These are phyloP conservation scores for Hypomontagnella monticulosa DNA, from an alignment of 495 filamentous ascomycete species.

Conservation along the genomic window DNA sequence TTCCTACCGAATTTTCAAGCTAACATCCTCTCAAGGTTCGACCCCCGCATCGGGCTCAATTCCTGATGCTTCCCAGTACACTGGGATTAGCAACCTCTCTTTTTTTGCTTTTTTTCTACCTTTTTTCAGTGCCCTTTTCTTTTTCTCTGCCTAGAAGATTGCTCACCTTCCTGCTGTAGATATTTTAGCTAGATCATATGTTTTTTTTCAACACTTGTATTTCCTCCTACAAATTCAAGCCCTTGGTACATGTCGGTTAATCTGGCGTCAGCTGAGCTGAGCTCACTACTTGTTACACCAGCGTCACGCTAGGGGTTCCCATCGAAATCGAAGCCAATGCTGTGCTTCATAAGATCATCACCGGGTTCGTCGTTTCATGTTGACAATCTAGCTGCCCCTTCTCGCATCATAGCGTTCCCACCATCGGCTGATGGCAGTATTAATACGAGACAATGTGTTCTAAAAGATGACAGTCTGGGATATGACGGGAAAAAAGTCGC, in stretches of 20 bases:
- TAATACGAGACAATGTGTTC: conserved; percentile 1
- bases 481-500: too few relatives aligned
- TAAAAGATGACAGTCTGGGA: not conserved
- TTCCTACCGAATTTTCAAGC: not conserved
- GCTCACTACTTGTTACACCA: conserved; percentile 8
- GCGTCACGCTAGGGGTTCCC: conserved; percentile 13
- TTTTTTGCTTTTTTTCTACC: conserved; percentile 21
- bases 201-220: conserved; percentile 21
- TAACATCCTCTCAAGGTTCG: conserved; percentile 40
- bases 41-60: conserved; percentile 56
- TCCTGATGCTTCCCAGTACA: conserved; percentile 43
- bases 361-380: conserved; percentile 17
- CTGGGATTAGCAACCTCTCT: conserved; percentile 29
- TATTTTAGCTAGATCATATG: too few relatives aligned
- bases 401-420: not conserved
- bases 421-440: not conserved
- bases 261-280: not conserved
- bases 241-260: not conserved
- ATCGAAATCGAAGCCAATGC: not conserved
- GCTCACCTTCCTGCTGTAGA: not conserved
- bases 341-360: conserved; percentile 14
- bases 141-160: not conserved
- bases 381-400: conserved; percentile 5
- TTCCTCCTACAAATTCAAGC: too few relatives aligned
- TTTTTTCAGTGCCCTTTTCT: not conserved